Base-by-base conservation (phyloP, 805 yeast species). In the Candida nitratophila region DNA sequence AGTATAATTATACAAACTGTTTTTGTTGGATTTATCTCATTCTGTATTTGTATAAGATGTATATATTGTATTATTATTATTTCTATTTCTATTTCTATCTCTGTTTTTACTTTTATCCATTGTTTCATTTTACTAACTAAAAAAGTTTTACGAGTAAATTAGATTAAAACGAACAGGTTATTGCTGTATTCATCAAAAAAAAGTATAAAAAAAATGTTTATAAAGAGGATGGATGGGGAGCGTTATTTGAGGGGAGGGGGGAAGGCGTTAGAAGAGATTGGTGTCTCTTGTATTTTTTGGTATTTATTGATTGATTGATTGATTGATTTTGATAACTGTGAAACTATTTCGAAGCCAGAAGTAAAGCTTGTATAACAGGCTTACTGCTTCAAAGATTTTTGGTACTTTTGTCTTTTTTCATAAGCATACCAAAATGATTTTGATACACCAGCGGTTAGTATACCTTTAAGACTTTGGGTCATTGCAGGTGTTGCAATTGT, bases 401-500 rank as follows among this genome's bases (percentile, higher is more conserved):
- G 15, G 39, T 61, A 57, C 50, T 74, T 74, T 20, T 54, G 50
- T 43, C 71, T 65, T 63, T 90, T 90, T 40, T 87, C 95, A 61
- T 75, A 66, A 4, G 95, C 90, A 61, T 90, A 90, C 54, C 73
- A 76, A 41, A 79, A 57, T 11, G 90, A 79, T 57, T 84, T 86
- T 17, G 68, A 57, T 1, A 85, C 41, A 1, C 99, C 99, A 1
- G 98, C 96, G 3, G 96, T 88, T 36, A 87, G 66, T 1, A 91
- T 54, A 0, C 99, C 99, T 61, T 91, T 89, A 16, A 79, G 50
- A 27, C 87, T 78, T 62, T 93, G 99, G 9, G 79, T 62, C 15
- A 81, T 57, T 15, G 96, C 86, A n/a, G 93, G 82, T 57, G 66
- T 65, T 37, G 69, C 69, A 8, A 90, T 89, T 1, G 84, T 83